Percentiles rank a stretch among this genome's conserved stretches.
Conservation (phyloP, 176 grass and related monocot genomes). For the Eleusine indica region DNA sequence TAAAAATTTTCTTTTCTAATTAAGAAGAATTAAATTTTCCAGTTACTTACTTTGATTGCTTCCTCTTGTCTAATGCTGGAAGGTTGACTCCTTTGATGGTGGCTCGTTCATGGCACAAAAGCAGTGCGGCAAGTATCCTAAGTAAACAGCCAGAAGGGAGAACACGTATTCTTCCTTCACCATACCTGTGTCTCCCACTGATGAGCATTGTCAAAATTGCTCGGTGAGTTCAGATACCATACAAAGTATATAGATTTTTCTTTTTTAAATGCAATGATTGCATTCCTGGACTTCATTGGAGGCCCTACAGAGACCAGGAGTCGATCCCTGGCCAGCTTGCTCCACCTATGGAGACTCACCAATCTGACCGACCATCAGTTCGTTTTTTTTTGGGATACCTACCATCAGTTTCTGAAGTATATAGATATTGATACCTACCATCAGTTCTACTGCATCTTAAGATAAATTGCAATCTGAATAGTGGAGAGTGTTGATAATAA, state of each 20-base stretch:
- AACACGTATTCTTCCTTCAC: conserved; percentile 66
- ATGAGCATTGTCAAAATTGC: conserved; percentile 98
- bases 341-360: not conserved
- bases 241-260: not conserved
- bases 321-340: not conserved
- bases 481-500: conserved; percentile 18
- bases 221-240: conserved; percentile 61
- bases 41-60: conserved; percentile 29
- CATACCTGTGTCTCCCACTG: conserved; percentile 80
- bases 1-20: not conserved
- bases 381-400: too few species aligned
- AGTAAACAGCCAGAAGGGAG: conserved; percentile 68
- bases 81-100: conserved; percentile 93
- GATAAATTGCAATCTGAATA: not conserved
- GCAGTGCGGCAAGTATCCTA: conserved; percentile 64
- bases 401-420: too few species aligned
- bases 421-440: too few species aligned
- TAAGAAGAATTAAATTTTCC: not conserved
- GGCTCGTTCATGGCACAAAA: conserved; percentile 95
- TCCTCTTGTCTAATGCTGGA: conserved; percentile 33
- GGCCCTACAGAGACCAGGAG: not conserved
- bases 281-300: not conserved
- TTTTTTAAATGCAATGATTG: not conserved
- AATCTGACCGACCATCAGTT: not conserved
- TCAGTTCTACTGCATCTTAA: not conserved